Base-by-base conservation (phyloP, 2,329 filamentous ascomycete genomes). In the Colletotrichum noveboracense region DNA sequence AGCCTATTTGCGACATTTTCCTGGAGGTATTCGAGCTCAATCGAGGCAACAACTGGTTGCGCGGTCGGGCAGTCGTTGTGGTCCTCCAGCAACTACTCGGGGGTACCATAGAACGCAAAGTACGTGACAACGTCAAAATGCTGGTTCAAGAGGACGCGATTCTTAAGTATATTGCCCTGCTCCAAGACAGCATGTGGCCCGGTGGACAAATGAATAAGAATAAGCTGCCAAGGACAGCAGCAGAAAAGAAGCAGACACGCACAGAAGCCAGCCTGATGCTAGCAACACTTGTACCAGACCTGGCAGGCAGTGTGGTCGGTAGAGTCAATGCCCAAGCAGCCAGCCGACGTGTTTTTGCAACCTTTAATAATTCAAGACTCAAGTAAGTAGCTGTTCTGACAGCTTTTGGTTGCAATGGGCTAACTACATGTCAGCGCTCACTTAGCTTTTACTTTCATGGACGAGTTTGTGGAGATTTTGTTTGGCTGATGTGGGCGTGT, bases 1-100 rank as follows among this genome's bases (percentile, higher is more conserved):
- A 98, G 83, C 97, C 97, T 6, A 98, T 99, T 77, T 98, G 96
- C 84, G 97, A 99, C 84, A 93, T 99, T 76, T 99, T 99, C 85
- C 91, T 99, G 18, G 97, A 99, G 83, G 92, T 96, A 0, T 99
- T 99, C 81, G 96, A 98, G 81, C 90, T 99, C 52, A 98, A 98
- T 83, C 93, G 94, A 76, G 96, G 96, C 55, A 98, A 97, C 85
- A 98, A 98, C 84, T 99, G 97, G 97, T 91, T 99, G 6, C 94
- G 97, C 55, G 97, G 97, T 1, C 93, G 97, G 26, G 97, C 97
- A 0, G 97, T 98, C 2, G 96, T 99, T 6, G 96, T 99, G 12
- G 96, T 99, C 4, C 89, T 99, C 24, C 97, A 99, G 82, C 97
- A 99, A 84, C 91, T 99, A 7, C 92, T 99, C 2, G 97, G 97